These are phyloP conservation scores for Neurospora sp. DNA, from an alignment of 495 filamentous ascomycete species.

Conservation along the genomic window DNA sequence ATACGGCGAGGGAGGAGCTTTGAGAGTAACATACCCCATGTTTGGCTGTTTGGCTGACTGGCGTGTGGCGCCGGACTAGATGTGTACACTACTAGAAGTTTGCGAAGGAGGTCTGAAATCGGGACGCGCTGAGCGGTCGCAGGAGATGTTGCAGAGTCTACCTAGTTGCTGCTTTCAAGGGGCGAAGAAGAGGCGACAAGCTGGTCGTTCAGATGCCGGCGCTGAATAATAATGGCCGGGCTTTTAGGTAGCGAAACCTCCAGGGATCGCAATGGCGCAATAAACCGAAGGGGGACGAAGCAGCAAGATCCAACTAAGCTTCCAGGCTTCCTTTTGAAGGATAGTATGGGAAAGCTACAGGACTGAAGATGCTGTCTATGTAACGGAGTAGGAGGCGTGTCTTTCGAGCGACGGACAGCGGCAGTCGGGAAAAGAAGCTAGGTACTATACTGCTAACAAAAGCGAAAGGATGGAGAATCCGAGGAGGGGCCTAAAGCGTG, in stretches of 20 bases:
- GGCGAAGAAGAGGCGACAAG: background rate
- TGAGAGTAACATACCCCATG: conserved; percentile 18
- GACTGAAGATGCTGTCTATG: background rate
- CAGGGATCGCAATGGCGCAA: background rate
- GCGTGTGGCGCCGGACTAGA: background rate
- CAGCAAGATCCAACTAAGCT: background rate
- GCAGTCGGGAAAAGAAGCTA: background rate
- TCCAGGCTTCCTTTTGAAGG: background rate
- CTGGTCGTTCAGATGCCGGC: conserved; percentile 16
- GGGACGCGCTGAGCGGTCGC: background rate
- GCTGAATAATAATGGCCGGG: conserved; percentile 28
- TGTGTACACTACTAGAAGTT: background rate
- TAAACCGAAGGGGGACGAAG: background rate
- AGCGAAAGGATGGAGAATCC: background rate
- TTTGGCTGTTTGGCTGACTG: conserved; percentile 2
- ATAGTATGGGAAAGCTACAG: background rate
- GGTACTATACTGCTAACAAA: background rate
- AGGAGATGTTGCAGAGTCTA: background rate
- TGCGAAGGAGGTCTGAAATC: background rate
- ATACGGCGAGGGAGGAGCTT: background rate
- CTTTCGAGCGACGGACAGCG: background rate
- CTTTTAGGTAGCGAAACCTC: conserved; percentile 10
- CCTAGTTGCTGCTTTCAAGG: background rate
- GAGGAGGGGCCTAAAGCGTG: background rate
- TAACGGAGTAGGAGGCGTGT: background rate